These are phyloP conservation scores for Aspergillus sojae DNA, from an alignment of 2,329 filamentous ascomycete genomes.

Conservation along the genomic window DNA sequence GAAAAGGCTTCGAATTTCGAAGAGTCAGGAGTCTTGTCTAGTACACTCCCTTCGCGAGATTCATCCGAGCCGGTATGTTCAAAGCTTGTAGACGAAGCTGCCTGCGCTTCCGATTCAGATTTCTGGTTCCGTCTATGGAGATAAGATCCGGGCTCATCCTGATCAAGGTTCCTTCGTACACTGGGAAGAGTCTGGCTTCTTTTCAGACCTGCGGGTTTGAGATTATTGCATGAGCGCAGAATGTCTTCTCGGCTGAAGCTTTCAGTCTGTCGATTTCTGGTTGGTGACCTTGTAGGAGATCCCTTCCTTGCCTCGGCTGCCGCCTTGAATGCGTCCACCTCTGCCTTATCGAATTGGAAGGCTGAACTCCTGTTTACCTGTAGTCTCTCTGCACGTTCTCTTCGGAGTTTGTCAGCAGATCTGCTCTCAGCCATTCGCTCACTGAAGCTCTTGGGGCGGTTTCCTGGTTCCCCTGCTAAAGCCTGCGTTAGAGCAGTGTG, in stretches of 20 bases:
- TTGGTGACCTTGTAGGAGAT: conserved; percentile 48
- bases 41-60: conserved; percentile 17
- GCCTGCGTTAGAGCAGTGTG: conserved; percentile 27
- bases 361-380: conserved; percentile 45
- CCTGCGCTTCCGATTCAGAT: conserved; percentile 23
- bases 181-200: conserved; percentile 40
- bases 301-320: conserved; percentile 34
- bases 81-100: conserved; percentile 15
- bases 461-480: conserved; percentile 27
- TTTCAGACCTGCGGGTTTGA: conserved; percentile 32
- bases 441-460: conserved; percentile 68
- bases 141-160: conserved; percentile 23
- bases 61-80: conserved; percentile 20
- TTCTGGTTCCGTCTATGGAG: conserved; percentile 27
- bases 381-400: conserved; percentile 41
- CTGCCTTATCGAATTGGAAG: conserved; percentile 47
- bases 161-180: conserved; percentile 19
- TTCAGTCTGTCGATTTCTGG: conserved; percentile 50
- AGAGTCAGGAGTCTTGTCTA: conserved; percentile 48
- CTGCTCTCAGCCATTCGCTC: conserved; percentile 77
- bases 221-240: conserved; percentile 36
- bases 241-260: conserved; percentile 68
- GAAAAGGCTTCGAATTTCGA: conserved; percentile 85
- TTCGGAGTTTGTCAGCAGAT: conserved; percentile 40
- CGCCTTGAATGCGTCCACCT: conserved; percentile 46